Evolutionary conservation across 2,329 filamentous ascomycete genomes (phyloP).

Genomic region (Tolypocladium pustulatum): DNA sequence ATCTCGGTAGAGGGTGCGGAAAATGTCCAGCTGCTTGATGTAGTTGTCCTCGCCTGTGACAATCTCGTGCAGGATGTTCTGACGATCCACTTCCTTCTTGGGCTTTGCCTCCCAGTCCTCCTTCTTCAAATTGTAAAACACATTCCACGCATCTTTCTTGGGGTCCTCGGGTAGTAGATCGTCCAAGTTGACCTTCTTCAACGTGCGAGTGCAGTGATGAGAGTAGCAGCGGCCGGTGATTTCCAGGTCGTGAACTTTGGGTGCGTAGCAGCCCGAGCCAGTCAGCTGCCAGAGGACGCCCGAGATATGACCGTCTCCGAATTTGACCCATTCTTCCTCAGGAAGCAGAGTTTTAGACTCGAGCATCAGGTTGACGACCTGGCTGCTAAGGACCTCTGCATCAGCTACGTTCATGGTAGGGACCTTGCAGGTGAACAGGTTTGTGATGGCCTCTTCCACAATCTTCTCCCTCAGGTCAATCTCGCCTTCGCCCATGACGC

Average conservation of each 20-base stretch:
- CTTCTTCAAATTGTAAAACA: conserved; percentile 75
- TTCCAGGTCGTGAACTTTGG: conserved; percentile 64
- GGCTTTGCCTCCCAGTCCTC: conserved; percentile 60
- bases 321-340: conserved; percentile 97
- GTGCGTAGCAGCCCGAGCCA: conserved; percentile 81
- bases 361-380: conserved; percentile 73
- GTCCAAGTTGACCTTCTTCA: conserved; percentile 88
- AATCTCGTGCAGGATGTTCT: conserved; percentile 93
- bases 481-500: conserved; percentile 82
- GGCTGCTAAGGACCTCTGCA: conserved; percentile 73
- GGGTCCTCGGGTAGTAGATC: conserved; percentile 59
- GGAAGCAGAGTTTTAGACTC: conserved; percentile 65
- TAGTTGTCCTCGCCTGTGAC: conserved; percentile 87
- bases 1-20: conserved; percentile 78
- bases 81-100: conserved; percentile 83
- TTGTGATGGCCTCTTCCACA: conserved; percentile 78
- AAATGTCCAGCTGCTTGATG: conserved; percentile 79
- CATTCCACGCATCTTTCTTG: conserved; percentile 75
- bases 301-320: conserved; percentile 68
- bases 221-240: conserved; percentile 78
- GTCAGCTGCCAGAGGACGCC: conserved; percentile 92
- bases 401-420: conserved; percentile 98
- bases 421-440: conserved; percentile 86
- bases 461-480: conserved; percentile 76
- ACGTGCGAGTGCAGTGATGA: conserved; percentile 81